Conservation (phyloP, 257 asterid species). For the Nicotiana undulata region DNA sequence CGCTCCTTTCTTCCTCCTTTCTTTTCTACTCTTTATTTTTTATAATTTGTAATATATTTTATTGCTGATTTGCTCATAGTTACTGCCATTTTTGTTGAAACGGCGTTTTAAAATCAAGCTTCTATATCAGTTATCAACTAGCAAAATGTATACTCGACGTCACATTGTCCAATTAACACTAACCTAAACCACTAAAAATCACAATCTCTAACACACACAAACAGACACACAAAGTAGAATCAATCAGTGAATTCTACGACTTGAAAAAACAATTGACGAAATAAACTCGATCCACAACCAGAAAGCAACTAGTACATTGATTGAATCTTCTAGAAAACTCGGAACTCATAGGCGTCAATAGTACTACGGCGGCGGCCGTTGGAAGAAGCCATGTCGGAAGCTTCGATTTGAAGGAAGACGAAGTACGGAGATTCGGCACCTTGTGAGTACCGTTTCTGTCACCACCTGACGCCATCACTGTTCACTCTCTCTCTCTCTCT, state of each 20-base stretch:
- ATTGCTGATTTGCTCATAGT: too few relatives aligned
- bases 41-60: too few relatives aligned
- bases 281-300: conserved; percentile 8
- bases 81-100: too few relatives aligned
- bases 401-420: conserved; percentile 86
- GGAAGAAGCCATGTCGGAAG: conserved; percentile 36
- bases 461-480: conserved; percentile 58
- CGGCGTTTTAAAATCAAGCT: background rate
- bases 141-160: background rate
- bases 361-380: conserved; percentile 70
- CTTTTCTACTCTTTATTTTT: too few relatives aligned
- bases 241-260: background rate
- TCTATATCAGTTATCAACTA: background rate
- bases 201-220: background rate
- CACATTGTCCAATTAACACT: background rate
- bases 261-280: background rate
- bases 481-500: conserved; percentile 5
- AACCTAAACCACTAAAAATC: background rate
- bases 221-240: background rate
- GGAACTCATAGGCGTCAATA: conserved; percentile 57
- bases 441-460: conserved; percentile 64
- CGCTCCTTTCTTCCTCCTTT: too few relatives aligned
- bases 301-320: background rate
- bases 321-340: background rate
- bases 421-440: conserved; percentile 51